Conservation (phyloP, 176 grass and related monocot genomes). For the Miscanthus lutarioriparius region DNA sequence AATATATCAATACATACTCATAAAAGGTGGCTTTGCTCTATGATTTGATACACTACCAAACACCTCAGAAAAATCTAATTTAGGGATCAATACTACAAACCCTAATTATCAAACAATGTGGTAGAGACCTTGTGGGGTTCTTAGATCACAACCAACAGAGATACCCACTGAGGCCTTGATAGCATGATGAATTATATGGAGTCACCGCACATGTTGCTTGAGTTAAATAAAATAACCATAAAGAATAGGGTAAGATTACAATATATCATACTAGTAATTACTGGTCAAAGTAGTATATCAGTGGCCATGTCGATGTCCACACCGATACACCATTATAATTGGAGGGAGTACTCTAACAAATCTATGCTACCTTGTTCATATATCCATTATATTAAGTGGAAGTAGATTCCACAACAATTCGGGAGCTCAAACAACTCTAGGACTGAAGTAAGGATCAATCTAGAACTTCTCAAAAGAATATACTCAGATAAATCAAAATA, state of each 20-base stretch:
- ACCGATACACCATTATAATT: background rate
- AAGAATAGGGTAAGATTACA: background rate
- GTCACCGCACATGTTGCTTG: background rate
- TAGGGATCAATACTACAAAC: background rate
- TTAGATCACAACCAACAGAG: background rate
- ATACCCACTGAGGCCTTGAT: background rate
- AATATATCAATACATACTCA: background rate
- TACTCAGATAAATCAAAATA: background rate
- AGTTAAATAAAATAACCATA: background rate
- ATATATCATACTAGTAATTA: background rate
- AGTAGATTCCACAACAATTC: background rate
- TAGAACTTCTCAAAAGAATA: background rate
- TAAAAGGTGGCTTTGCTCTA: background rate
- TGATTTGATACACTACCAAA: background rate
- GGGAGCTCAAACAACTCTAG: background rate
- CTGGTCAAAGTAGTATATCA: background rate
- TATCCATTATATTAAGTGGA: background rate
- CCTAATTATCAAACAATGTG: background rate
- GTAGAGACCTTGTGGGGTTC: background rate
- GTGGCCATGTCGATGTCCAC: background rate
- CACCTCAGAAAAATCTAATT: background rate
- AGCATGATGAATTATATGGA: background rate
- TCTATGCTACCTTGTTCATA: no score
- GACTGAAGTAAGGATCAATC: background rate
- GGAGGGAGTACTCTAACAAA: background rate